These are phyloP conservation scores for Acacia pycnantha DNA, from an alignment of 331 rosid genomes.

Conservation along the genomic window DNA sequence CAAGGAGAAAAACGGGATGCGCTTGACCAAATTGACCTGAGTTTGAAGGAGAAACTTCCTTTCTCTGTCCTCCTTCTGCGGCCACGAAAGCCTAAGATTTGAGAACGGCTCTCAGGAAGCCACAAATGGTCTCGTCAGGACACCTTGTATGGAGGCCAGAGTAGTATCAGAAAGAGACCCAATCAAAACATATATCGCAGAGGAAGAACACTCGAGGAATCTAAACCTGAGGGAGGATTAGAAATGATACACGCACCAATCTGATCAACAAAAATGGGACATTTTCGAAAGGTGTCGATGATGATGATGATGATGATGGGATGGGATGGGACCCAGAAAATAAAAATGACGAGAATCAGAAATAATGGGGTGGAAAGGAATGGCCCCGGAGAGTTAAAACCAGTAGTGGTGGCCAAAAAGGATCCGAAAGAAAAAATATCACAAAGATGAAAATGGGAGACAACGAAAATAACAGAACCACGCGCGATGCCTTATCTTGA, in stretches of 20 bases:
- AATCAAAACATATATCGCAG: background rate
- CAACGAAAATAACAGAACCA: conserved; percentile 52
- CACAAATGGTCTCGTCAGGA: conserved; percentile 6
- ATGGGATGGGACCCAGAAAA: background rate
- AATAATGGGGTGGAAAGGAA: background rate
- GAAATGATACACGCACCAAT: conserved; percentile 34
- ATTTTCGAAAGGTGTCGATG: conserved; percentile 41
- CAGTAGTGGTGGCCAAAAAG: background rate
- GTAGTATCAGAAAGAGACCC: background rate
- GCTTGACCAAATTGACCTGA: conserved; percentile 40
- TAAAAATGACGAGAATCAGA: conserved; percentile 26
- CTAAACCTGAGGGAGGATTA: conserved; percentile 18
- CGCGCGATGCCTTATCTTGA: conserved; percentile 34
- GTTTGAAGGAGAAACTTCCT: conserved; percentile 40
- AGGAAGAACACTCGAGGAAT: conserved; percentile 25
- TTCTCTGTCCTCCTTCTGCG: conserved; percentile 24
- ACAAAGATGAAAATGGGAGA: background rate
- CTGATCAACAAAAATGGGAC: conserved; percentile 28
- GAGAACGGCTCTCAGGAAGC: conserved; percentile 30
- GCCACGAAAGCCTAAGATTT: conserved; percentile 30
- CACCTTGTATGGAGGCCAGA: conserved; percentile 29
- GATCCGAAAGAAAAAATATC: background rate
- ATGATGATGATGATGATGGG: conserved; percentile 37
- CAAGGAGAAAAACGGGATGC: background rate
- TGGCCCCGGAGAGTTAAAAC: conserved; percentile 15